Percentiles rank a stretch among this genome's conserved stretches.
Evolutionary conservation across 2,329 filamentous ascomycete genomes (phyloP).

Genomic region (Arthroderma sp.): DNA sequence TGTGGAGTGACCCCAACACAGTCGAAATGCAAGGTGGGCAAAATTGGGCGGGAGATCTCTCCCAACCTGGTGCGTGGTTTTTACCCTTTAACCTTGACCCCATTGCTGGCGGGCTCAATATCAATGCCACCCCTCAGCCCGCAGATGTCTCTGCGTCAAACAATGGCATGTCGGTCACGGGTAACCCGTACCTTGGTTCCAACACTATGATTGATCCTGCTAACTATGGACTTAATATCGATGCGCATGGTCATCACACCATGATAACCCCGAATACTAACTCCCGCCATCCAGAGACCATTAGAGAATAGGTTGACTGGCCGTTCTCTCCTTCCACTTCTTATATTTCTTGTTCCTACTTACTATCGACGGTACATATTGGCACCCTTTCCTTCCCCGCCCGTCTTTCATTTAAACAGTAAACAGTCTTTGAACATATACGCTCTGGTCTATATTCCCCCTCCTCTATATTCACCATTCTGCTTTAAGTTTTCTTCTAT

Average conservation of each 20-base stretch:
- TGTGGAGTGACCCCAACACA: constrained; percentile 22
- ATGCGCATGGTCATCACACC: not conserved
- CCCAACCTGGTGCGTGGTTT: constrained; percentile 61
- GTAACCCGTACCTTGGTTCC: not conserved
- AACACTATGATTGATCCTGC: not conserved
- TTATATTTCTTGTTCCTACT: too few species aligned
- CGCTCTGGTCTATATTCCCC: too few species aligned
- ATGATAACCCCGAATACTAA: not conserved
- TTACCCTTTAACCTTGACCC: constrained; percentile 87
- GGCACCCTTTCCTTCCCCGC: too few species aligned
- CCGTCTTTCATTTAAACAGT: too few species aligned
- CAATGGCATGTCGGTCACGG: not conserved
- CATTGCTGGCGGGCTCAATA: constrained; percentile 11
- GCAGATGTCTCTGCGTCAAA: not conserved
- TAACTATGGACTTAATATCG: not conserved
- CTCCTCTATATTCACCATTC: too few species aligned
- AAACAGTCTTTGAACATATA: too few species aligned
- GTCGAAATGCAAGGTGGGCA: constrained; percentile 10
- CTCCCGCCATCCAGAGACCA: not conserved
- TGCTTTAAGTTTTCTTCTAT: too few species aligned
- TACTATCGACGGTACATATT: too few species aligned
- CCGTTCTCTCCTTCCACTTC: too few species aligned
- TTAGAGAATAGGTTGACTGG: not conserved
- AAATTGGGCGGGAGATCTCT: constrained; percentile 20
- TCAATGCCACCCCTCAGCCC: not conserved